Evolutionary conservation across 2,329 filamentous ascomycete genomes (phyloP), one percentile per base, ranked within the genome.

Genomic region (Arthroderma sp.): DNA sequence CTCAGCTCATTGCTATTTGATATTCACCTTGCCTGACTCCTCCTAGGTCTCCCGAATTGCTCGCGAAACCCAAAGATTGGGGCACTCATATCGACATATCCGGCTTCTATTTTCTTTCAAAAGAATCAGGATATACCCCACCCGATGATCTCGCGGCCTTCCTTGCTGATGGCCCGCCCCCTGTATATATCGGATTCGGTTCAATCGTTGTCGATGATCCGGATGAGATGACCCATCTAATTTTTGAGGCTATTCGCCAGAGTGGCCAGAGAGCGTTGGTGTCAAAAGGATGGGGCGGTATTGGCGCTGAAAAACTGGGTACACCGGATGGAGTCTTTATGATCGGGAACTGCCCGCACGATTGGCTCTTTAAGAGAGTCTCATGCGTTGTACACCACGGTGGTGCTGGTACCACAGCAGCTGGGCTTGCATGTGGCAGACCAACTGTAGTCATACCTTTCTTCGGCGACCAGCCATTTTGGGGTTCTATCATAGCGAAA

Each of bases 371-470:
- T 62, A 72, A 85, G 51, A 79, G 74, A 33, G 86, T 93, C 1
- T 82, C 83, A 0, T 81, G 78, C 37, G 86, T 94, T 1, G 82
- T 91, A 4, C 87, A 94, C 57, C 86, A 94, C 51, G 87, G 86
- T 22, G 86, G 87, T 47, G 86, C 86, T 6, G 86, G 86, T 11
- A 94, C 86, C 2, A 93, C 86, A 1, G 86, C 86, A 1, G 84
- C 86, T 1, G 86, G 86, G n/a, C 84, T 94, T 49, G 76, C 82
- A 11, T 76, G 80, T 1, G 86, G 86, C 27, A 80, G 80, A 44
- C 86, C 86, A 1, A 94, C 86, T 0, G 75, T 91, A 1, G 74
- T 94, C 2, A 79, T 94, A 0, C 86, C 86, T 0, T 94, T 94
- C 66, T 94, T 88, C 56, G 84, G 84, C 1, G 84, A 89, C 54